Evolutionary conservation across 805 yeast species (phyloP).

Genomic region (Metschnikowia chrysomelidarum): DNA sequence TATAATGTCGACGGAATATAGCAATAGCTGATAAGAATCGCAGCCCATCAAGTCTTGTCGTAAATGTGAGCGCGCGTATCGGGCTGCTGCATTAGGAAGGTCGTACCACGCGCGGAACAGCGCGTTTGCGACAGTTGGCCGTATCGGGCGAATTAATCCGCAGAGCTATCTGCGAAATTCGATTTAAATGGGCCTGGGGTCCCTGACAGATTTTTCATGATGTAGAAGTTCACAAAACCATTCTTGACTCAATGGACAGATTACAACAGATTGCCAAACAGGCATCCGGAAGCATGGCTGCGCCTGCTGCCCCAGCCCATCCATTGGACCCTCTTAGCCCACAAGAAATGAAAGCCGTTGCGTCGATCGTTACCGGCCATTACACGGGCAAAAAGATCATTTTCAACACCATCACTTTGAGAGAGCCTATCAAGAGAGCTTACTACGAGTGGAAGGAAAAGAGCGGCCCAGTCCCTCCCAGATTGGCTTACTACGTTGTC

Average conservation of each 20-base stretch:
- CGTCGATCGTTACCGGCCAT: conserved; percentile 49
- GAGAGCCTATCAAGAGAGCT: conserved; percentile 66
- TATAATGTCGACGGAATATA: no score
- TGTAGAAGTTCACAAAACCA: no score
- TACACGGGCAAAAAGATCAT: conserved; percentile 45
- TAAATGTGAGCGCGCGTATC: conserved; percentile 10
- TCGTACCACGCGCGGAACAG: conserved; percentile 2
- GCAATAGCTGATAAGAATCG: no score
- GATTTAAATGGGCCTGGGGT: no score
- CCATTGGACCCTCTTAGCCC: conserved; percentile 72
- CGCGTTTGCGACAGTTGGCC: conserved; percentile 8
- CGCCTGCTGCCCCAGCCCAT: conserved; percentile 58
- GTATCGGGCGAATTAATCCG: conserved; percentile 13
- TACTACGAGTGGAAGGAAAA: conserved; percentile 65
- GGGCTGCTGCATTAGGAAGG: conserved; percentile 10
- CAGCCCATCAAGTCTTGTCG: no score
- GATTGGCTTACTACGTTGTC: conserved; percentile 65
- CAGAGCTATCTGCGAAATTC: conserved; percentile 4
- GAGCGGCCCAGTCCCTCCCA: conserved; percentile 60
- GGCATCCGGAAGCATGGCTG: conserved; percentile 51
- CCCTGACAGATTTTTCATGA: no score
- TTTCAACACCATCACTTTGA: conserved; percentile 68
- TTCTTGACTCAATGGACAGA: conserved; percentile 50
- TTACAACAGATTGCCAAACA: conserved; percentile 62
- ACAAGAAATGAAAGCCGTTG: conserved; percentile 58